A percentile compares a stretch with the other conserved stretches of the same genome.
phyloP scores from a whole-genome alignment of 257 asterid genomes.

The Solanum neorickii region DNA sequence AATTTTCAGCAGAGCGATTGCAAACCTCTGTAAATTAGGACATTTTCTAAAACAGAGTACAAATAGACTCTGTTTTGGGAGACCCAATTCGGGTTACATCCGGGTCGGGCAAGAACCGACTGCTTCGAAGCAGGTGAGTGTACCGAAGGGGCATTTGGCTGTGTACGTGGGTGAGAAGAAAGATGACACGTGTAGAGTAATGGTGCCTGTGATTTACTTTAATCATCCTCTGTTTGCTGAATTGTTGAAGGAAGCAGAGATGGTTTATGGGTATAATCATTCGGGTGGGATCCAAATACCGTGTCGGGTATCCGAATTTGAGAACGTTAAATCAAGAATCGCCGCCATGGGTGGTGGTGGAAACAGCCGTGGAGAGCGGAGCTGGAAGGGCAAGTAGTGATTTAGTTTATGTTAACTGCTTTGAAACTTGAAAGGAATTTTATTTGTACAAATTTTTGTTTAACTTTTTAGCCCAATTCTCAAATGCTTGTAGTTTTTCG shows the following conservation, averaged over 20 bases:
- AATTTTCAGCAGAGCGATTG: constrained; percentile 2
- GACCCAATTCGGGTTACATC: constrained; percentile 12
- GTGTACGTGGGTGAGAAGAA: constrained; percentile 48
- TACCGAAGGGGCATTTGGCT: constrained; percentile 54
- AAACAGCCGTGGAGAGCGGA: constrained; percentile 5
- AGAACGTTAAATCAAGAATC: constrained; percentile 38
- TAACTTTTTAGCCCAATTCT: not conserved
- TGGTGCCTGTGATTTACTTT: constrained; percentile 53
- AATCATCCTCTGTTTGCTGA: constrained; percentile 58
- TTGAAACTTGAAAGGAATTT: not conserved
- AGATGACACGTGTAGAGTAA: constrained; percentile 38
- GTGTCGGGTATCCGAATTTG: constrained; percentile 43
- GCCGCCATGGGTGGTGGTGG: constrained; percentile 31
- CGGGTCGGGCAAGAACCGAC: constrained; percentile 20
- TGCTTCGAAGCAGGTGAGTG: not conserved
- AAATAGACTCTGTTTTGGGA: constrained; percentile 9
- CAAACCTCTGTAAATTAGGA: constrained; percentile 27
- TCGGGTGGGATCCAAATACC: constrained; percentile 66
- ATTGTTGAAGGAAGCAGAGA: constrained; percentile 40
- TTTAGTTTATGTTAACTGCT: not conserved
- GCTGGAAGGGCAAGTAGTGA: not conserved
- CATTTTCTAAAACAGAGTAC: constrained; percentile 10
- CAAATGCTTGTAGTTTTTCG: not conserved
- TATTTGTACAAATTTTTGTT: not conserved
- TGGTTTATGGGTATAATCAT: constrained; percentile 46